These are phyloP conservation scores for Pichia sp. DNA, from an alignment of 1,139 yeast species.

Conservation along the genomic window DNA sequence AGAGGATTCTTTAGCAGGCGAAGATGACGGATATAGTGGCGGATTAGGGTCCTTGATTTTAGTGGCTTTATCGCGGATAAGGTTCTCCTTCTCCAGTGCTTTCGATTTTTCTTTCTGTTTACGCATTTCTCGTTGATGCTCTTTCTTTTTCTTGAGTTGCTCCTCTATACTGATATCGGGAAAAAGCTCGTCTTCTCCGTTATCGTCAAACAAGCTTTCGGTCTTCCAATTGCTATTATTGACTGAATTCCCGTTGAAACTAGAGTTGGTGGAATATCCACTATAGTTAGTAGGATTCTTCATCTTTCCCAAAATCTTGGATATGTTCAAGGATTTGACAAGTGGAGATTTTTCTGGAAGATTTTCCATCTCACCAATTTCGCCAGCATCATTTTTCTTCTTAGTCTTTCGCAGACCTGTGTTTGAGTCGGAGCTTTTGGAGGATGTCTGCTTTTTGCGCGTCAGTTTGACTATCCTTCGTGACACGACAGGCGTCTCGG, in stretches of 20 bases:
- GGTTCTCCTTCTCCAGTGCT: neutral
- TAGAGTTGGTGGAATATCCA: slow-evolving; percentile 15
- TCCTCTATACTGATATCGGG: slow-evolving; percentile 1
- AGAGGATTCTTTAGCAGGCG: slow-evolving; percentile 3
- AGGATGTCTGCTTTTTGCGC: neutral
- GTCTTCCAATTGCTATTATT: slow-evolving; percentile 4
- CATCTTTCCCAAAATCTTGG: slow-evolving; percentile 12
- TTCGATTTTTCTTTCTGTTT: neutral
- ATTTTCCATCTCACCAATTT: neutral
- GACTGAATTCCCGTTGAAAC: slow-evolving; percentile 8
- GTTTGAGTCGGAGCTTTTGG: neutral
- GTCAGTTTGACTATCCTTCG: slow-evolving; percentile 6
- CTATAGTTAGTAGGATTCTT: slow-evolving; percentile 12
- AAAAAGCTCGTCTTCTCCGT: slow-evolving; percentile 9
- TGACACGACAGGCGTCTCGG: slow-evolving; percentile 6
- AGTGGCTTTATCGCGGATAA: neutral
- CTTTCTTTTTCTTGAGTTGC: slow-evolving; percentile 2
- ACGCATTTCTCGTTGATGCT: neutral
- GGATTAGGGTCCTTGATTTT: neutral
- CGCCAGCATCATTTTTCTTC: neutral
- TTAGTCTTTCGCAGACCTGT: neutral
- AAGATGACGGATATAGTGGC: slow-evolving; percentile 3
- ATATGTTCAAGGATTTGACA: slow-evolving; percentile 6
- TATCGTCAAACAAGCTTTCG: slow-evolving; percentile 10
- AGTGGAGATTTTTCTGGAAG: slow-evolving; percentile 8